phyloP scores from a whole-genome alignment of 2,329 filamentous ascomycete genomes.

The Penicillium sp. region DNA sequence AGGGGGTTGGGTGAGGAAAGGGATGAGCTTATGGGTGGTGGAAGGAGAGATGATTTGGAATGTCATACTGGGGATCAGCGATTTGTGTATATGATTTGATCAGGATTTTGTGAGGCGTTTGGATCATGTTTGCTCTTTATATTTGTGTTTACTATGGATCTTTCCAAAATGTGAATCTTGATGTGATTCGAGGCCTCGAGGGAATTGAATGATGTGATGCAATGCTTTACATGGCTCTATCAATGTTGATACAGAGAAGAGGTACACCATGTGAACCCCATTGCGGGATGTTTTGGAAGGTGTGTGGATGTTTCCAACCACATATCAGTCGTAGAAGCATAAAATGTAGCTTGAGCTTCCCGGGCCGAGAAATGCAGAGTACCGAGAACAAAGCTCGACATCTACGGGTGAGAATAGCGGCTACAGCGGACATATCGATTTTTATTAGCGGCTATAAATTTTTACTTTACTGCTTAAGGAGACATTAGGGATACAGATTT shows the following conservation, averaged over 20 bases:
- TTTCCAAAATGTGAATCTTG: too few relatives aligned
- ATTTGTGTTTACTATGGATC: neutral
- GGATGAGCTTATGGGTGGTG: constrained; percentile 29
- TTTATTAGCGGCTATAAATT: too few relatives aligned
- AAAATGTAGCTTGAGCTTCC: neutral
- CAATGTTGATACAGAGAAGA: too few relatives aligned
- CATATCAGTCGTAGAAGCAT: neutral
- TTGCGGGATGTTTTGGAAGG: neutral
- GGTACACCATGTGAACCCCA: neutral
- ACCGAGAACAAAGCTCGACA: neutral
- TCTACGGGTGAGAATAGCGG: too few relatives aligned
- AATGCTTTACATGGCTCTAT: too few relatives aligned
- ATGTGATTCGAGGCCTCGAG: too few relatives aligned
- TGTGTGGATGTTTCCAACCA: neutral
- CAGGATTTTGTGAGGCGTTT: neutral
- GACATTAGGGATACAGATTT: too few relatives aligned
- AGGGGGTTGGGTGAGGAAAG: constrained; percentile 24
- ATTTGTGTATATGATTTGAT: constrained; percentile 27
- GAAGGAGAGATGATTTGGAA: constrained; percentile 18
- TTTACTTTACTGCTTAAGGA: too few relatives aligned
- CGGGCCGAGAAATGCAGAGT: neutral
- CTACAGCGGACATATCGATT: too few relatives aligned
- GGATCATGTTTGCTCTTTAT: neutral
- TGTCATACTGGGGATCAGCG: constrained; percentile 16
- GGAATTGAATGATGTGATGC: too few relatives aligned